A percentile compares a stretch with the other conserved stretches of the same genome.
Evolutionary conservation across 768 basidiomycete genomes (phyloP).

Genomic region (Filobasidium floriforme): DNA sequence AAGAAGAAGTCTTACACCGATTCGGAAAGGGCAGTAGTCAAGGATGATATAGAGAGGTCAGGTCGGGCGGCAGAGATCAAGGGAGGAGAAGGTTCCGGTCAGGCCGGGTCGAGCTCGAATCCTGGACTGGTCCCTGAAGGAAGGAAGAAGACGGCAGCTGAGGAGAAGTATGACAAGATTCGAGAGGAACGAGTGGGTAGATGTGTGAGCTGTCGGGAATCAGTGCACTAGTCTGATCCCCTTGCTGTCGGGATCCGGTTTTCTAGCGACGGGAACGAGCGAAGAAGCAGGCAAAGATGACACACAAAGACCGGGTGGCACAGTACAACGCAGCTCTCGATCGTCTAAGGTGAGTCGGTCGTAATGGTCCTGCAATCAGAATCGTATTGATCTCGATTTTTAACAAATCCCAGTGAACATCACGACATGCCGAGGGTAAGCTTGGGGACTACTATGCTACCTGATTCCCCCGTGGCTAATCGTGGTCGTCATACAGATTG

Average conservation of each 20-base stretch:
- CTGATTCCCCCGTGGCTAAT: not conserved
- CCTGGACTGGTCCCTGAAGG: constrained; percentile 11
- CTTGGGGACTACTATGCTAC: not conserved
- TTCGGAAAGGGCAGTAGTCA: constrained; percentile 23
- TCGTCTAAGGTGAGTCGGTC: constrained; percentile 29
- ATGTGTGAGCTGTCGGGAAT: too few species aligned
- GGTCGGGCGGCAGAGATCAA: constrained; percentile 25
- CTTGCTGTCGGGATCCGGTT: not conserved
- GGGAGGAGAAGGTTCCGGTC: constrained; percentile 1
- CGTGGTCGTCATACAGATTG: constrained; percentile 26
- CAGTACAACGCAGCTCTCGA: constrained; percentile 42
- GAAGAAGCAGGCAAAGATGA: constrained; percentile 33
- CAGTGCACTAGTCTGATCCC: not conserved
- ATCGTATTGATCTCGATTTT: constrained; percentile 2
- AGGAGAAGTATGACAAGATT: constrained; percentile 41
- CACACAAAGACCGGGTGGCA: constrained; percentile 42
- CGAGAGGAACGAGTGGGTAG: constrained; percentile 39
- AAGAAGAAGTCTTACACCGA: constrained; percentile 40
- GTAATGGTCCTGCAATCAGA: not conserved
- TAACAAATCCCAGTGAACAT: constrained; percentile 35
- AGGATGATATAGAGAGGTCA: constrained; percentile 10
- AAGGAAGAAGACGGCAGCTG: constrained; percentile 41
- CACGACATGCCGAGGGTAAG: constrained; percentile 44
- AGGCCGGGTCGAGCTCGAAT: constrained; percentile 13
- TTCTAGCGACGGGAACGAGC: constrained; percentile 37